Percentiles rank a stretch among this genome's conserved stretches.
Conservation (phyloP, 2,329 filamentous ascomycete species). For the Talaromyces sp. region DNA sequence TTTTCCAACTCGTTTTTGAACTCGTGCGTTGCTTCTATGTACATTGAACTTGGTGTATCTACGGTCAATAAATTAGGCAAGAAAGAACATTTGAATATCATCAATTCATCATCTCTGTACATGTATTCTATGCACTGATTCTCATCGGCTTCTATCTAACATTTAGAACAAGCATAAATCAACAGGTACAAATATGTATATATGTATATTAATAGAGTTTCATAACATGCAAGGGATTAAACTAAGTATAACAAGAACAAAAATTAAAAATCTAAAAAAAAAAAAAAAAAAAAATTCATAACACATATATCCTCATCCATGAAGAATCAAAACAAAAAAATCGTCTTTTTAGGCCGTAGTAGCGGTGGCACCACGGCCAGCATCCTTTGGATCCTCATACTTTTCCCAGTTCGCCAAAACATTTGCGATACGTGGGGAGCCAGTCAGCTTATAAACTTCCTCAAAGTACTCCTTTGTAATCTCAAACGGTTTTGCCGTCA, state of each 20-base stretch:
- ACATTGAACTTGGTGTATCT: not conserved
- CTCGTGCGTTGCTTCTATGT: not conserved
- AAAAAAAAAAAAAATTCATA: not conserved
- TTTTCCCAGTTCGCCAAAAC: slow-evolving; percentile 79
- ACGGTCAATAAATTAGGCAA: not conserved
- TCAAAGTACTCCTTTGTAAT: slow-evolving; percentile 99
- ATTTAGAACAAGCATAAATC: not conserved
- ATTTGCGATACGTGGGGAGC: slow-evolving; percentile 55
- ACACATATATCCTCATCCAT: not conserved
- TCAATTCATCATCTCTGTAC: not conserved
- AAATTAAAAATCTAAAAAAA: not conserved
- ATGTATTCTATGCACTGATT: not conserved
- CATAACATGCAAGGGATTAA: slow-evolving; percentile 9
- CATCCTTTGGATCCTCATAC: slow-evolving; percentile 45
- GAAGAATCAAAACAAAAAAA: not conserved
- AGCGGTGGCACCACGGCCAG: not conserved
- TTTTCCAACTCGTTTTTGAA: too few species aligned
- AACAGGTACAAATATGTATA: not conserved
- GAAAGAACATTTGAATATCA: not conserved
- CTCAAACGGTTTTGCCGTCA: slow-evolving; percentile 91
- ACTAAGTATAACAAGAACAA: not conserved
- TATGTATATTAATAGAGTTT: slow-evolving; percentile 5
- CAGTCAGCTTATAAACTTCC: slow-evolving; percentile 93
- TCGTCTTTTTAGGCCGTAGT: not conserved
- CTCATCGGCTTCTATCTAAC: not conserved